Evolutionary conservation across 2,329 filamentous ascomycete genomes (phyloP).

Genomic region (Malbranchea cinnamomea): DNA sequence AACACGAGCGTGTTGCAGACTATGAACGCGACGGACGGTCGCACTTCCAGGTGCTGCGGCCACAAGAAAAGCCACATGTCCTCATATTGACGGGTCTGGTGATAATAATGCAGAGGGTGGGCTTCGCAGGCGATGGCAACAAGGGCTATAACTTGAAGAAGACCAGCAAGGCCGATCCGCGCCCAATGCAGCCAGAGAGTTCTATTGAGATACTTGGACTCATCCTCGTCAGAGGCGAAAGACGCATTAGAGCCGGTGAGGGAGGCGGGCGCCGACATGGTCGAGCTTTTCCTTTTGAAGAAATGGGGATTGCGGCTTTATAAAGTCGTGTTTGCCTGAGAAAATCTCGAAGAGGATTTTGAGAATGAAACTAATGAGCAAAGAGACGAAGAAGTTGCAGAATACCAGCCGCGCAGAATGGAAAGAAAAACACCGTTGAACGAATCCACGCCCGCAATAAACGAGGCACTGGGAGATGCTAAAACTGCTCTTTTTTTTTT

Average conservation of each 20-base stretch:
- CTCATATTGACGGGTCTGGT: conserved; percentile 20
- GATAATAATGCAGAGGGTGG: conserved; percentile 26
- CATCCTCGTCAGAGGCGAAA: conserved; percentile 22
- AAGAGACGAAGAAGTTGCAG: neutral
- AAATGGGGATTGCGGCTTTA: conserved; percentile 3
- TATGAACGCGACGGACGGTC: conserved; percentile 24
- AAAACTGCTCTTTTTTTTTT: too few relatives aligned
- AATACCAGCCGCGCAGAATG: conserved; percentile 1
- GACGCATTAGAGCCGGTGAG: conserved; percentile 17
- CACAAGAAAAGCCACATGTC: conserved; percentile 23
- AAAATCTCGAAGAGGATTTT: conserved; percentile 5
- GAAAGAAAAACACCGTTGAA: too few relatives aligned
- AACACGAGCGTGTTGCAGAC: conserved; percentile 23
- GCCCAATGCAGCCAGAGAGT: conserved; percentile 19
- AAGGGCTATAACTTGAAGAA: conserved; percentile 18
- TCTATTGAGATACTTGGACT: conserved; percentile 22
- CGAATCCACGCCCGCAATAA: too few relatives aligned
- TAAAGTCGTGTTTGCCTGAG: conserved; percentile 2
- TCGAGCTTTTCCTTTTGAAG: conserved; percentile 3
- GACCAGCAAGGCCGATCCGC: conserved; percentile 20
- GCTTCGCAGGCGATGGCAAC: conserved; percentile 23
- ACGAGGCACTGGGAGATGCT: too few relatives aligned
- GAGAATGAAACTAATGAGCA: neutral
- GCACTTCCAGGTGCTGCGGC: conserved; percentile 28
- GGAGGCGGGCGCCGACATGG: conserved; percentile 17